Conservation (phyloP, 305 asterid species). For the Fraxinus platypoda region DNA sequence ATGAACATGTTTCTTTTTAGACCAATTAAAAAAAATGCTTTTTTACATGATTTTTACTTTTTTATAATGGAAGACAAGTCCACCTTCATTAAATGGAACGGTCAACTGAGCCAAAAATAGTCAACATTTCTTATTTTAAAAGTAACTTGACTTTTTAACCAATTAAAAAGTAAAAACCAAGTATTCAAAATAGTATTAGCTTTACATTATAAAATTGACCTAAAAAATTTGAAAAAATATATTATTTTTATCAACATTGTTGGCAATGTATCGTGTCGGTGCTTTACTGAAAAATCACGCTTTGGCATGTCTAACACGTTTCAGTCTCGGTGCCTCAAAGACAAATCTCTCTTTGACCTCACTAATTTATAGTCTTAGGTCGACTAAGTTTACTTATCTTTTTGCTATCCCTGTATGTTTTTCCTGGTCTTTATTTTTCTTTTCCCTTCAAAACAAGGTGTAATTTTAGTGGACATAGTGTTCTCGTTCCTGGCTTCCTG, state of each 20-base stretch:
- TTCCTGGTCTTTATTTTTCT: not conserved
- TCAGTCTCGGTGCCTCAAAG: not conserved
- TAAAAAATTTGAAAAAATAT: not conserved
- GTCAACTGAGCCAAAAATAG: not conserved
- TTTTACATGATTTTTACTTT: not conserved
- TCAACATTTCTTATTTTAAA: not conserved
- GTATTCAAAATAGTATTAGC: not conserved
- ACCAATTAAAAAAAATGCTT: not conserved
- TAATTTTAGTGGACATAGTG: not conserved
- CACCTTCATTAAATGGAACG: not conserved
- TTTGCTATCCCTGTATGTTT: not conserved
- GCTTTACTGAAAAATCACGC: not conserved
- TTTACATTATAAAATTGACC: not conserved
- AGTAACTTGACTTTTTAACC: not conserved
- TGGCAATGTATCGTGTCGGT: not conserved
- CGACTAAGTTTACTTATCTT: not conserved
- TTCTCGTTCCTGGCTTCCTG: not conserved
- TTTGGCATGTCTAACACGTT: not conserved
- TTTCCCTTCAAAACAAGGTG: not conserved
- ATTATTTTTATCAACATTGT: not conserved
- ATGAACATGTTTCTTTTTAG: not conserved
- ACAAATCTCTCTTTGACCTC: not conserved
- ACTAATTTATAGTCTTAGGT: not conserved
- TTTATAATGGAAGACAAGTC: not conserved
- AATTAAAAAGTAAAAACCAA: not conserved